phyloP scores from a whole-genome alignment of 495 filamentous ascomycete genomes.

The Aspergillus nidulans region DNA sequence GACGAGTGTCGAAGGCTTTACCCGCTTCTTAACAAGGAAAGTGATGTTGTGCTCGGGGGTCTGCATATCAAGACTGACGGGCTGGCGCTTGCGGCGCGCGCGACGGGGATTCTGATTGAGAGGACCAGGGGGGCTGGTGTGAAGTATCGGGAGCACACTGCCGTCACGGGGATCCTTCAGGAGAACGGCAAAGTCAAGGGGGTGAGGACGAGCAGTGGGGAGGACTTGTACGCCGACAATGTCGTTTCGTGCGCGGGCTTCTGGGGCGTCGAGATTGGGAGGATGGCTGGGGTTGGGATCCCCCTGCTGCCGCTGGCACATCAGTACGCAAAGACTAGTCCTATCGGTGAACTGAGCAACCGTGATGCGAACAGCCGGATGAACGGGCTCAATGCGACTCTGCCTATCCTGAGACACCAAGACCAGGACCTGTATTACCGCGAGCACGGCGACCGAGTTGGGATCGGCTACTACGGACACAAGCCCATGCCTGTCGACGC shows the following conservation, averaged over 20 bases:
- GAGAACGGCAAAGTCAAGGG: constrained; percentile 35
- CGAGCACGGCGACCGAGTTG: constrained; percentile 48
- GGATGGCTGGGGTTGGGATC: constrained; percentile 45
- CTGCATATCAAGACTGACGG: constrained; percentile 49
- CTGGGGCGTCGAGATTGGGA: constrained; percentile 51
- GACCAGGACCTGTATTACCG: constrained; percentile 52
- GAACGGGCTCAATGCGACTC: constrained; percentile 36
- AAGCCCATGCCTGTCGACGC: constrained; percentile 47
- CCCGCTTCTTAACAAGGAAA: constrained; percentile 38
- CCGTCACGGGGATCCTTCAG: constrained; percentile 42
- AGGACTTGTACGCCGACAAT: constrained; percentile 40
- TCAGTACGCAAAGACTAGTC: constrained; percentile 48
- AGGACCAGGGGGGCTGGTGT: constrained; percentile 44
- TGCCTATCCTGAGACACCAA: constrained; percentile 48
- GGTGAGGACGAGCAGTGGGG: constrained; percentile 36
- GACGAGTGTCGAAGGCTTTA: constrained; percentile 42
- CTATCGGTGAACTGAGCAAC: constrained; percentile 28
- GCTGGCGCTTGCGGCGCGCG: constrained; percentile 45
- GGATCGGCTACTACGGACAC: constrained; percentile 52
- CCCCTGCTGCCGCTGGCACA: constrained; percentile 49
- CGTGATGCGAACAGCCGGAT: constrained; percentile 26
- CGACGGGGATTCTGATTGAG: constrained; percentile 46
- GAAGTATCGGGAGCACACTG: constrained; percentile 40
- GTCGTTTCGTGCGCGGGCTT: constrained; percentile 50
- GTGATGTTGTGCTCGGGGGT: constrained; percentile 37